These are phyloP conservation scores for Pleurozium schreberi DNA, from an alignment of 225 moss, liverwort and hornwort species.

Conservation along the genomic window DNA sequence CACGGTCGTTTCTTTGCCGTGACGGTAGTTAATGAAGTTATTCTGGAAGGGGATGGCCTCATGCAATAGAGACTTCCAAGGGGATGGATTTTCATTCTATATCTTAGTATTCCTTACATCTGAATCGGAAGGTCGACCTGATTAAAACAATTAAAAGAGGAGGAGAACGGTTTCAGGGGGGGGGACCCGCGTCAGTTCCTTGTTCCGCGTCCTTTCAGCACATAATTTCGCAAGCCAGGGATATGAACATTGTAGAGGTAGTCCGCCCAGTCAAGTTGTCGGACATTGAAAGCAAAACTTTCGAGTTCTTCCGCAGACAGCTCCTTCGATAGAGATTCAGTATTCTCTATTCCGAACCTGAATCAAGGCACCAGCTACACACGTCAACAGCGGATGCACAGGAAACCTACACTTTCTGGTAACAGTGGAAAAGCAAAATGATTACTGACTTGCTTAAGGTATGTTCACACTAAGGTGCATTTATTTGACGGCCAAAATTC, in stretches of 20 bases:
- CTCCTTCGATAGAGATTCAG: slow-evolving; percentile 34
- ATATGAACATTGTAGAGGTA: slow-evolving; percentile 59
- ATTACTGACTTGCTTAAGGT: background rate
- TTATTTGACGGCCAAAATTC: background rate
- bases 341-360: slow-evolving; percentile 62
- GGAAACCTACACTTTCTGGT: background rate
- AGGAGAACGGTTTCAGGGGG: background rate
- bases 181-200: slow-evolving; percentile 17
- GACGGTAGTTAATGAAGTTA: slow-evolving; percentile 20
- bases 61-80: slow-evolving; percentile 27
- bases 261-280: slow-evolving; percentile 48
- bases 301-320: slow-evolving; percentile 43
- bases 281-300: slow-evolving; percentile 43
- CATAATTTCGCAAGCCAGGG: slow-evolving; percentile 60
- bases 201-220: slow-evolving; percentile 56
- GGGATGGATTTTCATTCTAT: slow-evolving; percentile 24
- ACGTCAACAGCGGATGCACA: background rate
- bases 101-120: slow-evolving; percentile 11
- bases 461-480: background rate
- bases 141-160: background rate
- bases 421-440: background rate
- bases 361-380: background rate
- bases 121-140: slow-evolving; percentile 7
- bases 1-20: slow-evolving; percentile 7
- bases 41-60: slow-evolving; percentile 29